Evolutionary conservation across 768 basidiomycete species (phyloP).

Genomic region (Boletus rufocinnamomeus): DNA sequence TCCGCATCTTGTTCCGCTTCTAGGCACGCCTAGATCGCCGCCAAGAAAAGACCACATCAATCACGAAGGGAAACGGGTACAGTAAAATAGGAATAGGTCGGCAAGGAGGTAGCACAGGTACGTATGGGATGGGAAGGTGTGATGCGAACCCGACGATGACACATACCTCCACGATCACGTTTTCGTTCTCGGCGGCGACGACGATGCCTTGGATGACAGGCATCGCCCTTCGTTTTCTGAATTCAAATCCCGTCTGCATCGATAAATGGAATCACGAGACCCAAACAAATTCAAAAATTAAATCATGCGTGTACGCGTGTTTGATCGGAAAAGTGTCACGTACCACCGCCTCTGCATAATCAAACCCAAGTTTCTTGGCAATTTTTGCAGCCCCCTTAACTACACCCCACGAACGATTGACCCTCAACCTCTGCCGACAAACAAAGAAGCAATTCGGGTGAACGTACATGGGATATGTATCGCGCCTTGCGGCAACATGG

Average conservation of each 20-base stretch:
- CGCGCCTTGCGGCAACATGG: slow-evolving; percentile 90
- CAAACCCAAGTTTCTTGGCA: slow-evolving; percentile 82
- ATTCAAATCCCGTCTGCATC: slow-evolving; percentile 89
- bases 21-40: slow-evolving; percentile 70
- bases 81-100: neutral
- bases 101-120: neutral
- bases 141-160: slow-evolving; percentile 14
- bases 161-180: slow-evolving; percentile 70
- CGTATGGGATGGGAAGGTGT: neutral
- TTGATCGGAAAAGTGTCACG: slow-evolving; percentile 36
- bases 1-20: slow-evolving; percentile 77
- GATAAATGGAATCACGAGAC: slow-evolving; percentile 5
- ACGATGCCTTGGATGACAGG: slow-evolving; percentile 88
- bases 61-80: slow-evolving; percentile 2
- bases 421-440: slow-evolving; percentile 14
- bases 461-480: slow-evolving; percentile 88
- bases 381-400: slow-evolving; percentile 89
- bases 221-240: slow-evolving; percentile 86
- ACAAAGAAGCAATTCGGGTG: slow-evolving; percentile 12
- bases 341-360: slow-evolving; percentile 95
- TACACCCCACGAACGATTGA: slow-evolving; percentile 32
- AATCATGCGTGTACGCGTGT: slow-evolving; percentile 1
- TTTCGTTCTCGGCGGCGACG: slow-evolving; percentile 78
- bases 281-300: slow-evolving; percentile 5
- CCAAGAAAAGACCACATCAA: slow-evolving; percentile 15